Conservation (phyloP, 176 grass and related monocot genomes). For the Hsuehochloa calcarea region DNA sequence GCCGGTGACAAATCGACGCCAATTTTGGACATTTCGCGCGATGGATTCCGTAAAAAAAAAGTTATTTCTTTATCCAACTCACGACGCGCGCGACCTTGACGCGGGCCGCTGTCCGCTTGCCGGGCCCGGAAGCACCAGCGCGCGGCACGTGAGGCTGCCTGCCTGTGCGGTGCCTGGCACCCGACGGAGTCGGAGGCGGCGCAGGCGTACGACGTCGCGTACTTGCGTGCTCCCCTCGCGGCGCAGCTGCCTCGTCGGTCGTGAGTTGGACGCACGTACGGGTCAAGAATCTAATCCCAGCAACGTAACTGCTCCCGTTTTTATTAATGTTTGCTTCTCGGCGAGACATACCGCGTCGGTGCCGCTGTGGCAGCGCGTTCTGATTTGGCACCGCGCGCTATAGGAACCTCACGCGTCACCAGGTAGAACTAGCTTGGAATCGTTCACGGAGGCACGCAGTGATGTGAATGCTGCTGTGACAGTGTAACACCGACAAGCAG, state of each 20-base stretch:
- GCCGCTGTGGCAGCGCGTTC: slow-evolving; percentile 23
- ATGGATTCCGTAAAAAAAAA: not conserved
- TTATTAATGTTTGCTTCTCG: not conserved
- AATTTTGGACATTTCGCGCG: not conserved
- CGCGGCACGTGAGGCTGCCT: not conserved
- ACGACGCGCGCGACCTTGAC: not conserved
- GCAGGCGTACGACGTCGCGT: not conserved
- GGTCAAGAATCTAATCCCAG: not conserved
- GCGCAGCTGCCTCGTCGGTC: not conserved
- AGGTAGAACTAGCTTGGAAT: too few relatives aligned
- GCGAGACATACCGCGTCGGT: not conserved
- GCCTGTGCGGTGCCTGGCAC: too few relatives aligned
- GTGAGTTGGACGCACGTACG: not conserved
- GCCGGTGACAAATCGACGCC: too few relatives aligned
- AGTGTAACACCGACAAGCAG: not conserved
- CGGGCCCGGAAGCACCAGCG: not conserved
- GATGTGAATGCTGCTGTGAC: not conserved
- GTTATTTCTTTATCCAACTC: not conserved
- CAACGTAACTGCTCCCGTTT: not conserved
- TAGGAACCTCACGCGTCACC: not conserved
- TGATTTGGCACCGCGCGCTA: slow-evolving; percentile 5
- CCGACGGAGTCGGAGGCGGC: not conserved
- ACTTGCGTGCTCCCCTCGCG: not conserved
- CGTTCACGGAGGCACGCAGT: not conserved
- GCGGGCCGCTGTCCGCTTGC: not conserved